phyloP scores from a whole-genome alignment of 2,329 filamentous ascomycete species.

The Phialemoniopsis sp. region DNA sequence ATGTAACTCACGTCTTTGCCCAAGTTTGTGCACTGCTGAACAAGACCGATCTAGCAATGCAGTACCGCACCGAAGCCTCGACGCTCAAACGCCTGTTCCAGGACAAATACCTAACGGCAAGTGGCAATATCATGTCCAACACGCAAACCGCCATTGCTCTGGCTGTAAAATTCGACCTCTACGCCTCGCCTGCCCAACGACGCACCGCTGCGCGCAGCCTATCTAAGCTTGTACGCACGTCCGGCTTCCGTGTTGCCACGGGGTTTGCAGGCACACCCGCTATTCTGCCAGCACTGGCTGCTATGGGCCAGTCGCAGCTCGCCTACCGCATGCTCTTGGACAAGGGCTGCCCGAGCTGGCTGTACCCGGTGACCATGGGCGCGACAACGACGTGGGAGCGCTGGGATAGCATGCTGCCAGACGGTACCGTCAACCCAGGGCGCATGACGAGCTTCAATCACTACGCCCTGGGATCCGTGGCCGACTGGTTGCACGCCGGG shows the following conservation, averaged over 20 bases:
- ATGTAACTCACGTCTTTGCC: slow-evolving; percentile 15
- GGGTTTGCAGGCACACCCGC: slow-evolving; percentile 19
- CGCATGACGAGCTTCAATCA: slow-evolving; percentile 37
- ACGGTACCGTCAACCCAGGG: slow-evolving; percentile 29
- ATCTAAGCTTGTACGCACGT: slow-evolving; percentile 4
- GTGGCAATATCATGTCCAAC: slow-evolving; percentile 7
- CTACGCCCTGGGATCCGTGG: slow-evolving; percentile 33
- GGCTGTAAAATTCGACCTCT: not conserved
- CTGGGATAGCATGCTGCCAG: slow-evolving; percentile 31
- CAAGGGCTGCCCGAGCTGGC: slow-evolving; percentile 24
- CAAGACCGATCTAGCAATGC: slow-evolving; percentile 5
- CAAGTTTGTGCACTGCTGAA: slow-evolving; percentile 11
- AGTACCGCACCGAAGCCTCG: slow-evolving; percentile 4
- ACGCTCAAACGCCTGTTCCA: slow-evolving; percentile 12
- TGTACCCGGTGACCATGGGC: slow-evolving; percentile 32
- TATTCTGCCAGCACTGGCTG: slow-evolving; percentile 10
- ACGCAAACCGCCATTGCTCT: slow-evolving; percentile 11
- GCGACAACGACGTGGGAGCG: slow-evolving; percentile 36
- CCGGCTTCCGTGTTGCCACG: slow-evolving; percentile 13
- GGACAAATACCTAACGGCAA: slow-evolving; percentile 9
- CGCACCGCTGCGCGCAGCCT: slow-evolving; percentile 1
- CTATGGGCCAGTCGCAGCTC: slow-evolving; percentile 1
- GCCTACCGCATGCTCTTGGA: slow-evolving; percentile 29
- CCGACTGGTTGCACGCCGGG: slow-evolving; percentile 28
- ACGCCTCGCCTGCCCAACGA: no score